Evolutionary conservation across 2,329 filamentous ascomycete genomes (phyloP), one percentile per base, ranked within the genome.

Genomic region (Teratosphaeria gauchensis): DNA sequence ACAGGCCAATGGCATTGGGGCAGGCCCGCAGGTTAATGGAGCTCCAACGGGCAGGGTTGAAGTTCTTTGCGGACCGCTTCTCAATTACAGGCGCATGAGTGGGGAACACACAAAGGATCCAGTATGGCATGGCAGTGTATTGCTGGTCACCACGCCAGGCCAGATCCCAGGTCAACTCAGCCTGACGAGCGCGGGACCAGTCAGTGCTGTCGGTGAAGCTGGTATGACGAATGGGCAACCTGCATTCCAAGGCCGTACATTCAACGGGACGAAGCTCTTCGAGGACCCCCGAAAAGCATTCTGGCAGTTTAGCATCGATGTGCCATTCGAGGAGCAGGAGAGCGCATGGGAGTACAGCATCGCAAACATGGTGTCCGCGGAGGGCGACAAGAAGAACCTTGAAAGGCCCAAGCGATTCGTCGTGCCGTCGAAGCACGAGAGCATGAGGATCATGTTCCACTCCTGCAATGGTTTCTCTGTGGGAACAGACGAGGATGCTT

Each of bases 101-200:
- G 81, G 80, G 31, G 77, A 73, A 61, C 63, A 72, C 57, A 69
- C 72, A 1, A 72, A 74, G 31, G 69, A 66, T 54, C 76, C 77
- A 46, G 76, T 75, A 48, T 97, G 92, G 92, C 79, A 89, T 66
- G 92, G 92, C 59, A 95, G 90, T 71, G 88, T 95, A 7, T 77
- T 96, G 66, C 77, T 96, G 55, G 90, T 96, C 56, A 88, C 87
- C 16, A 85, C 82, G 56, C 88, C 90, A 4, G 88, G 88, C 28
- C 84, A 83, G 68, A 76, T 78, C 21, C 81, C 83, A 62, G 80
- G 81, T 0, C 76, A 81, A 62, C 84, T 95, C 48, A 78, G 79
- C 30, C 73, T 92, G 64, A 74, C 72, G 16, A 74, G 75, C 19
- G 67, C 85, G 56, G 81, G 81, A 35, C 75, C 74, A 35, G 24